Evolutionary conservation across 108 stramenopile genomes (phyloP), one percentile per base, ranked within the genome.

Genomic region (Chaetoceros tenuissimus): DNA sequence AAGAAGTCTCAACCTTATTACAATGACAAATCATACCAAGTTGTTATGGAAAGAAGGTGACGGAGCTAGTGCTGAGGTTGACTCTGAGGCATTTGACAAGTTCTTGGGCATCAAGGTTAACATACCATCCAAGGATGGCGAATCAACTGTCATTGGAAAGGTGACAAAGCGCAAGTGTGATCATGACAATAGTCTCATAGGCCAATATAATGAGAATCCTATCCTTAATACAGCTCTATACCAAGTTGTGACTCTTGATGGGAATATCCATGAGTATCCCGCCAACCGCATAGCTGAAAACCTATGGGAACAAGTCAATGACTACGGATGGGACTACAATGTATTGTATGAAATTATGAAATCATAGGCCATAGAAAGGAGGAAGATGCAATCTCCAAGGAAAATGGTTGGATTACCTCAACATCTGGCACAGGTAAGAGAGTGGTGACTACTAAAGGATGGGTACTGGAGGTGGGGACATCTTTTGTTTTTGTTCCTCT

Each of bases 221-320:
- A 26, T 77, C 24, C 53, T 78, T 0, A 71, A 81, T 31, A 69
- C 66, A 0, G 13, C 64, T 31, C 18, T 59, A 16, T 73, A 75
- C 31, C 63, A 67, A 16, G 69, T 72, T 2, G 55, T 60, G 34
- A 55, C 73, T 0, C 46, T 57, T n/a, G 77, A 78, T 46, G 77
- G 77, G 0, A 40, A 51, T 0, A 28, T 31, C 0, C 56, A 67
- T 7, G 34, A 24, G 23, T 71, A 63, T 51, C 28, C 63, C 26
- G 74, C 74, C 1, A 78, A 78, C 50, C 53, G 46, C 3, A 71
- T 81, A 24, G 73, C 76, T 2, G 73, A 76, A 51, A 69, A 73
- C 40, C 30, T 82, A 1, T 72, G 51, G 27, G 1, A 53, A 25
- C 60, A 72, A 34, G 20, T 31, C 19, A 72, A 82, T 46, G 55